Evolutionary conservation across 441 rosid species (phyloP).

Genomic region (Pelargonium cotyledonis): DNA sequence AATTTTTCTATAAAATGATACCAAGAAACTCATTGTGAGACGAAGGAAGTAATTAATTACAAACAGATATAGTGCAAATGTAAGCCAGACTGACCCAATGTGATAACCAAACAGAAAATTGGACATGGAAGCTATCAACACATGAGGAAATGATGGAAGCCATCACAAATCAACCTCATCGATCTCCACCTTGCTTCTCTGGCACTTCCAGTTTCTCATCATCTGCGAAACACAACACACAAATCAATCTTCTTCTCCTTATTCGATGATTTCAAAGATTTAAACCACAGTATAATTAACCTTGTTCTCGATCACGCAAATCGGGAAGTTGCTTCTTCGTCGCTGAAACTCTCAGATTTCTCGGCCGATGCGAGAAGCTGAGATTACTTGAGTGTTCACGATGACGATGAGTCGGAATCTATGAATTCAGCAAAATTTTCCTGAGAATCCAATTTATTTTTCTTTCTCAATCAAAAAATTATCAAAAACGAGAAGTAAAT

Average conservation of each 20-base stretch:
- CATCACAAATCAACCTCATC: constrained; percentile 50
- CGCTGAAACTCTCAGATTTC: constrained; percentile 21
- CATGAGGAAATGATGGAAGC: constrained; percentile 68
- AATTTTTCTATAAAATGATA: too few species aligned
- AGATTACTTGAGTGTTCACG: too few species aligned
- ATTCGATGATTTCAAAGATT: too few species aligned
- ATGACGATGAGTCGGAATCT: too few species aligned
- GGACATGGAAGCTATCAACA: constrained; percentile 58
- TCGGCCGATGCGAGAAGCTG: constrained; percentile 21
- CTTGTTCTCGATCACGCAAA: constrained; percentile 23
- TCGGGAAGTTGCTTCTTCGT: constrained; percentile 29
- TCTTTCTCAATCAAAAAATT: too few species aligned
- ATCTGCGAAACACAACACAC: constrained; percentile 21
- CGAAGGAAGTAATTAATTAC: too few species aligned
- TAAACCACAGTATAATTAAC: constrained; percentile 16
- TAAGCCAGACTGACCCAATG: constrained; percentile 40
- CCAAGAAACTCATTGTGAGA: too few species aligned
- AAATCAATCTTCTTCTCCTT: not conserved
- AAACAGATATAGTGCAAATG: not conserved
- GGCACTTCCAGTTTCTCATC: constrained; percentile 22
- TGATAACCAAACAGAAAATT: constrained; percentile 79
- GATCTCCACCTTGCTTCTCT: constrained; percentile 18
- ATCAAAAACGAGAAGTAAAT: too few species aligned
- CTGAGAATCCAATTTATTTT: too few species aligned
- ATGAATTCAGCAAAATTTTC: too few species aligned